Conservation (phyloP, 441 rosid genomes). For the Melastoma candidum region DNA sequence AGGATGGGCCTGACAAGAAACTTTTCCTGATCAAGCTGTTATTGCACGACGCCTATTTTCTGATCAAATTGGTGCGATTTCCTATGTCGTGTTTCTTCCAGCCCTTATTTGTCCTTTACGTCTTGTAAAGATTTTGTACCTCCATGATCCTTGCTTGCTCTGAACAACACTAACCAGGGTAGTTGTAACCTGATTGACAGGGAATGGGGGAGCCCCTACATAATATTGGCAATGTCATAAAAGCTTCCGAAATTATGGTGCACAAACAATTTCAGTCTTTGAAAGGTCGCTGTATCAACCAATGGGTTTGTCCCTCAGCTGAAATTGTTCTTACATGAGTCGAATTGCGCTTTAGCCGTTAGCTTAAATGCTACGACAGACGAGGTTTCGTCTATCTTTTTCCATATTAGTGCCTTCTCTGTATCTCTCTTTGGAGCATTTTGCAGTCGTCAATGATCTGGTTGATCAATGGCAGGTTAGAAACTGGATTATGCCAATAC, state of each 20-base stretch:
- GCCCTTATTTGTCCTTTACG: slow-evolving; percentile 1
- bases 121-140: too few species aligned
- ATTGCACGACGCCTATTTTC: slow-evolving; percentile 54
- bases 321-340: slow-evolving; percentile 66
- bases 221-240: slow-evolving; percentile 65
- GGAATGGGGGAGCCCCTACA: slow-evolving; percentile 99
- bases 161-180: too few species aligned
- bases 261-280: slow-evolving; percentile 80
- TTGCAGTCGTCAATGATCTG: neutral
- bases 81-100: slow-evolving; percentile 73
- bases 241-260: slow-evolving; percentile 77
- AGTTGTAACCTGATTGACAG: slow-evolving; percentile 22
- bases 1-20: slow-evolving; percentile 89
- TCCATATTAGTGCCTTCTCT: neutral
- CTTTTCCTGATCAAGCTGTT: slow-evolving; percentile 78
- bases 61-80: slow-evolving; percentile 51
- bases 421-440: neutral
- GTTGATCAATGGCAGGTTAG: slow-evolving; percentile 45
- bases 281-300: slow-evolving; percentile 86
- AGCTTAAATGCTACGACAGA: slow-evolving; percentile 94
- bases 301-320: slow-evolving; percentile 91
- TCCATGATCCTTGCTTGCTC: too few species aligned
- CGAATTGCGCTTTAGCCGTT: slow-evolving; percentile 76
- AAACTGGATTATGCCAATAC: slow-evolving; percentile 93
- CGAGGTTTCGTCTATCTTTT: slow-evolving; percentile 39